phyloP scores from a whole-genome alignment of 768 basidiomycete species.

The Russula abietina region DNA sequence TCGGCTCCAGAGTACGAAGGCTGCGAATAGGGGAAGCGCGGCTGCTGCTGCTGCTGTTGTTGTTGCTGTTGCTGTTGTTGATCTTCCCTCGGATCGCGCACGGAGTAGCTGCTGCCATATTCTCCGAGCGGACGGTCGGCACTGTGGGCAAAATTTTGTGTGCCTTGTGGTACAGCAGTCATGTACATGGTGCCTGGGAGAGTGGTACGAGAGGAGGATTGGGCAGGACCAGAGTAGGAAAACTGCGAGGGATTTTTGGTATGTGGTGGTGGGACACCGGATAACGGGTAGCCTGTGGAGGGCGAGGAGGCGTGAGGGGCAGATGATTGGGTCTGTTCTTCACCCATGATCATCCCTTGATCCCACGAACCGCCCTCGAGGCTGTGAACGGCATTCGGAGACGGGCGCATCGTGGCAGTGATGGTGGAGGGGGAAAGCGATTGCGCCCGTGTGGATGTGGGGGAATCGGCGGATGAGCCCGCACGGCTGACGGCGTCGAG shows the following conservation, averaged over 20 bases:
- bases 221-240: slow-evolving; percentile 23
- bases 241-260: slow-evolving; percentile 13
- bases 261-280: slow-evolving; percentile 14
- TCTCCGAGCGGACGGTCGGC: slow-evolving; percentile 46
- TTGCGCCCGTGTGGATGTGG: slow-evolving; percentile 46
- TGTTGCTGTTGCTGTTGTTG: slow-evolving; percentile 33
- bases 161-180: slow-evolving; percentile 23
- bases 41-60: slow-evolving; percentile 31
- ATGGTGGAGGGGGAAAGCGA: slow-evolving; percentile 59
- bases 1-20: slow-evolving; percentile 38
- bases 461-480: slow-evolving; percentile 32
- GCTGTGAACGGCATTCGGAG: slow-evolving; percentile 32
- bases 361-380: slow-evolving; percentile 52
- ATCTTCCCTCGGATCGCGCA: slow-evolving; percentile 44
- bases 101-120: slow-evolving; percentile 42
- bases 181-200: slow-evolving; percentile 40
- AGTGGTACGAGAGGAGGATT: slow-evolving; percentile 38
- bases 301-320: slow-evolving; percentile 32
- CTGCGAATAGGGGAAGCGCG: slow-evolving; percentile 49
- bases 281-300: slow-evolving; percentile 30
- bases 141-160: slow-evolving; percentile 42
- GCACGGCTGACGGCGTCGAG: slow-evolving; percentile 24
- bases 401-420: slow-evolving; percentile 41
- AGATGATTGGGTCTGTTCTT: slow-evolving; percentile 36
- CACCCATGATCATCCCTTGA: slow-evolving; percentile 46